Evolutionary conservation across 148 eudicot genomes (phyloP).

Genomic region (Fagopyrum tataricum): DNA sequence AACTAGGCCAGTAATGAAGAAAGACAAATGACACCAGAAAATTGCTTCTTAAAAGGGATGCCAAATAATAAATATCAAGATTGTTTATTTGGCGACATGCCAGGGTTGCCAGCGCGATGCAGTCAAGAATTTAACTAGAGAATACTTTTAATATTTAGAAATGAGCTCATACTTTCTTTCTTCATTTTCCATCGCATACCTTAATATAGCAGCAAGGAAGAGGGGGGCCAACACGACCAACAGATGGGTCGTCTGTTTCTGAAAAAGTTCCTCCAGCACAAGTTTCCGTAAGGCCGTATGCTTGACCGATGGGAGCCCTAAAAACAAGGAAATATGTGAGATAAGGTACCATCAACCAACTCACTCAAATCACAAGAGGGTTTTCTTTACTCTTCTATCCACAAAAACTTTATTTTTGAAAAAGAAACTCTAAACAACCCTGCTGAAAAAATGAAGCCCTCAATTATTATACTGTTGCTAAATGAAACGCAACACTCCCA

Average conservation of each 20-base stretch:
- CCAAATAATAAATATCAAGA: background rate
- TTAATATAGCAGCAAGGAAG: constrained; percentile 87
- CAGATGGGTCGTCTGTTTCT: constrained; percentile 74
- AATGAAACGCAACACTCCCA: background rate
- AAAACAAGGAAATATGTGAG: background rate
- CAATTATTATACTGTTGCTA: background rate
- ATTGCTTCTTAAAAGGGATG: background rate
- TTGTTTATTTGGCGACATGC: background rate
- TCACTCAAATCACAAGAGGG: constrained; percentile 8
- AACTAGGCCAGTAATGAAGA: background rate
- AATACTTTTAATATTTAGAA: background rate
- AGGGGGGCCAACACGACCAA: constrained; percentile 99
- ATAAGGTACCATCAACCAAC: background rate
- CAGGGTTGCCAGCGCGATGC: background rate
- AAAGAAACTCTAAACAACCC: background rate
- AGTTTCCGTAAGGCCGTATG: constrained; percentile 94
- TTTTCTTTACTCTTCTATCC: background rate
- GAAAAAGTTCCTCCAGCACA: constrained; percentile 94
- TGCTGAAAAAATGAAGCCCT: background rate
- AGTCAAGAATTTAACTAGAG: background rate
- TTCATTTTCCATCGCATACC: constrained; percentile 31
- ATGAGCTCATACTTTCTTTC: background rate
- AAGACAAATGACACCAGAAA: background rate
- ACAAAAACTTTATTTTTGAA: background rate
- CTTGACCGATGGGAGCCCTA: constrained; percentile 97